Percentiles rank a stretch among this genome's conserved stretches.
Conservation (phyloP, 2,329 filamentous ascomycete species). For the Plenodomus tracheiphilus region DNA sequence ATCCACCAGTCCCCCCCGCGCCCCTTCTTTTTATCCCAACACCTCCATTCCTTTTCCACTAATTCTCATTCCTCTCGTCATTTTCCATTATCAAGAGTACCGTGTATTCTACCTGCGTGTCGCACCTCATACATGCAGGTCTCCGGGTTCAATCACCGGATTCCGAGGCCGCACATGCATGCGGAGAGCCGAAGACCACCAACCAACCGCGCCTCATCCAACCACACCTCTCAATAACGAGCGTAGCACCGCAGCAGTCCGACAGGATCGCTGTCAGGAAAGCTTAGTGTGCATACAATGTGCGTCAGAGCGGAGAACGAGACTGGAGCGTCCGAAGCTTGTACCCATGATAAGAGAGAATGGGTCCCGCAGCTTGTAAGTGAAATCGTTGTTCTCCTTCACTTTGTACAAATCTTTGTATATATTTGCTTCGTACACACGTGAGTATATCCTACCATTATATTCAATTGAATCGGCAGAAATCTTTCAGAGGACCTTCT, state of each 20-base stretch:
- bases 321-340: neutral
- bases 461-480: neutral
- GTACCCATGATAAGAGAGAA: neutral
- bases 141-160: neutral
- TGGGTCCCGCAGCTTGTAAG: neutral
- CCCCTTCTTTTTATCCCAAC: no score
- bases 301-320: slow-evolving; percentile 1
- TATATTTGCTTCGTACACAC: no score
- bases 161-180: neutral
- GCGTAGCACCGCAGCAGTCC: neutral
- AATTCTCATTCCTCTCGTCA: neutral
- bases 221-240: neutral
- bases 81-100: neutral
- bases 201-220: neutral
- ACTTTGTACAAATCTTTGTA: neutral
- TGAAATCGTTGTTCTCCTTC: neutral
- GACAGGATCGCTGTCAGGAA: neutral
- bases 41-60: neutral
- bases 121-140: neutral
- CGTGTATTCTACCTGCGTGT: neutral
- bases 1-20: no score
- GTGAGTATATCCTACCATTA: no score
- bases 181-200: slow-evolving; percentile 2
- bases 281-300: neutral
- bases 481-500: neutral